Evolutionary conservation across 1,284 basidiomycete genomes (phyloP).

Genomic region (Rhizoctonia solani): DNA sequence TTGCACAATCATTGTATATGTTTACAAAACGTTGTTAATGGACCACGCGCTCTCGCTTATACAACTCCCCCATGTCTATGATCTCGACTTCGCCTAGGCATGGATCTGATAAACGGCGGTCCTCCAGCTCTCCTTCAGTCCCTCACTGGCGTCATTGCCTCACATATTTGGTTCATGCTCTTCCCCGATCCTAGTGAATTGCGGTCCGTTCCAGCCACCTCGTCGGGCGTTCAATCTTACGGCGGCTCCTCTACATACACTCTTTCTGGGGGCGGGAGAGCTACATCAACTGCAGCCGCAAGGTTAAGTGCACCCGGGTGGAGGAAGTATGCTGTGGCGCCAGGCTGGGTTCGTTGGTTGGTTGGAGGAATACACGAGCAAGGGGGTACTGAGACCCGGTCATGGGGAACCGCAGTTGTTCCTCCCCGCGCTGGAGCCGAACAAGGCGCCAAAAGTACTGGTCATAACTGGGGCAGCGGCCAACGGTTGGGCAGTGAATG

Average conservation of each 20-base stretch:
- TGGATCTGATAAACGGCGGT: conserved; percentile 73
- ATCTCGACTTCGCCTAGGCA: conserved; percentile 43
- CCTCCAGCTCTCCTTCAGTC: conserved; percentile 58
- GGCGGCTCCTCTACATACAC: conserved; percentile 20
- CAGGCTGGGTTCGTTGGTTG: conserved; percentile 32
- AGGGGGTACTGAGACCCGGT: conserved; percentile 34
- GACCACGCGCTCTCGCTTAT: no score
- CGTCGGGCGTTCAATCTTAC: conserved; percentile 14
- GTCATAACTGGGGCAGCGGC: conserved; percentile 55
- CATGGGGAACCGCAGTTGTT: conserved; percentile 40
- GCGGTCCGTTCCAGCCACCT: background rate
- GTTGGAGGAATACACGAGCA: conserved; percentile 42
- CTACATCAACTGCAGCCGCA: conserved; percentile 31
- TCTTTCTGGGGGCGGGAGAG: conserved; percentile 47
- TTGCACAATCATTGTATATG: no score
- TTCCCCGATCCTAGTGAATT: conserved; percentile 20
- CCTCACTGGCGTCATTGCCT: conserved; percentile 72
- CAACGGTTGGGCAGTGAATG: conserved; percentile 47
- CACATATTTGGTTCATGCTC: conserved; percentile 79
- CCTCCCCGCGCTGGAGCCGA: conserved; percentile 43
- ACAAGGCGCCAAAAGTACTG: conserved; percentile 25
- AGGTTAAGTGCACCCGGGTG: conserved; percentile 42
- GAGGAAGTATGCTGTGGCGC: conserved; percentile 39
- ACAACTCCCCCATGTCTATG: no score
- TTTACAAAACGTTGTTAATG: no score